Base-by-base conservation (phyloP, 768 basidiomycete genomes). In the Gloeopeniophorella convolvens region DNA sequence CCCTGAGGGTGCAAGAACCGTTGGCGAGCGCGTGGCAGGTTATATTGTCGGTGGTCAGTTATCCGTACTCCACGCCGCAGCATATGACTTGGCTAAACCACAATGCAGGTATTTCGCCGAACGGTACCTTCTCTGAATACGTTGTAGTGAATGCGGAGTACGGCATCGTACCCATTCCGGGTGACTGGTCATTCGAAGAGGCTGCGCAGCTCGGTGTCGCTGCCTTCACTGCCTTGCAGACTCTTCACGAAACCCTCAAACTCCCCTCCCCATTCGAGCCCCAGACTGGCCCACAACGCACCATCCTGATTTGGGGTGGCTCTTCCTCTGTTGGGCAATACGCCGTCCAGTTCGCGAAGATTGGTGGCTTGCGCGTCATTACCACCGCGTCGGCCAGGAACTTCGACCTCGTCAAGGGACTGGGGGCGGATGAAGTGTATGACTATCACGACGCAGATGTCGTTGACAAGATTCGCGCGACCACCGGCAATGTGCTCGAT, bases 381-480 rank as follows among this genome's bases (percentile, higher is more conserved):
- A 63, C 68, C 3, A 68, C 69, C 2, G 65, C 70, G 2, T 70
- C 68, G 8, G 59, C 66, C 4, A 54, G 56, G 37, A 71, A 72
- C 50, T 62, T 62, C 18, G 64, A 56, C 1, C 59, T 66, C n/a
- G 47, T 73, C 33, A 64, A 61, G 36, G 48, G 60, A 1, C 55
- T 66, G 4, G 73, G 73, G 2, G 73, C 71, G 0, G 62, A 66
- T 18, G 63, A 59, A 5, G 61, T 64, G 3, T 63, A 70, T 35
- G 66, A 69, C 49, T 62, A 65, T 41, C 42, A 51, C 30, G 65
- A 63, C 20, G 58, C 62, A 18, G 52, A 55, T 18, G 58, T 59
- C 11, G 56, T 63, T 15, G 36, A 42, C 27, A 62, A 65, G 27
- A 63, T 68, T 54, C 56, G 62, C 37, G 42, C 45, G 3, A 50